These are phyloP conservation scores for Aspergillus bridgeri DNA, from an alignment of 495 filamentous ascomycete genomes.

Conservation along the genomic window DNA sequence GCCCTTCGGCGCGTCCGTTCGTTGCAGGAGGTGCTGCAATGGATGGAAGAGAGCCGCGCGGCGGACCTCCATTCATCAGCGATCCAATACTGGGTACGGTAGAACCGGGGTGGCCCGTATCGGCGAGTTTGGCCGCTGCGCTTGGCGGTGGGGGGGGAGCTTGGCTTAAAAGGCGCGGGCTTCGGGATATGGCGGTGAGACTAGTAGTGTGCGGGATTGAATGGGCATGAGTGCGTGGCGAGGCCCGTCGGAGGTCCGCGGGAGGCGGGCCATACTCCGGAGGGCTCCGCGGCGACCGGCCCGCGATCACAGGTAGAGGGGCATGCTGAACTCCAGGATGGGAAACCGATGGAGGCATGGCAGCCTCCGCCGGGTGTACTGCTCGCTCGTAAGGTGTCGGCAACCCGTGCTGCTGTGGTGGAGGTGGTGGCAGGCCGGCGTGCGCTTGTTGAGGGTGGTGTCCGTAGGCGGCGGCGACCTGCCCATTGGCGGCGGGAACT, in stretches of 20 bases:
- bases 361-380: conserved; percentile 27
- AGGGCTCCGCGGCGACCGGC: conserved; percentile 38
- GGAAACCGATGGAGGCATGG: conserved; percentile 23
- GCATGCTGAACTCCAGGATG: conserved; percentile 19
- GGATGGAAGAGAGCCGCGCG: conserved; percentile 41
- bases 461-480: conserved; percentile 26
- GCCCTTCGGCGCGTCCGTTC: conserved; percentile 40
- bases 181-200: conserved; percentile 15
- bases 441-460: conserved; percentile 23
- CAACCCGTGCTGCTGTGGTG: conserved; percentile 17
- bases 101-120: conserved; percentile 27
- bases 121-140: conserved; percentile 22
- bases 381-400: conserved; percentile 35
- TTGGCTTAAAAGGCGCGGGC: conserved; percentile 33
- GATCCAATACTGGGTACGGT: conserved; percentile 51
- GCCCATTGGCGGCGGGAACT: conserved; percentile 28
- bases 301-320: conserved; percentile 22
- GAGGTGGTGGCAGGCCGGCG: conserved; percentile 22
- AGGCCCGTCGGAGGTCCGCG: conserved; percentile 34
- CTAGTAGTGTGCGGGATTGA: conserved; percentile 28
- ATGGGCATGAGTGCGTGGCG: conserved; percentile 34
- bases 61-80: conserved; percentile 48
- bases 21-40: conserved; percentile 23
- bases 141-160: conserved; percentile 26
- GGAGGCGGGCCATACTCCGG: conserved; percentile 25